Percentiles rank a stretch among this genome's conserved stretches.
phyloP scores from a whole-genome alignment of 805 yeast species.

The Candida arabinofermentans region DNA sequence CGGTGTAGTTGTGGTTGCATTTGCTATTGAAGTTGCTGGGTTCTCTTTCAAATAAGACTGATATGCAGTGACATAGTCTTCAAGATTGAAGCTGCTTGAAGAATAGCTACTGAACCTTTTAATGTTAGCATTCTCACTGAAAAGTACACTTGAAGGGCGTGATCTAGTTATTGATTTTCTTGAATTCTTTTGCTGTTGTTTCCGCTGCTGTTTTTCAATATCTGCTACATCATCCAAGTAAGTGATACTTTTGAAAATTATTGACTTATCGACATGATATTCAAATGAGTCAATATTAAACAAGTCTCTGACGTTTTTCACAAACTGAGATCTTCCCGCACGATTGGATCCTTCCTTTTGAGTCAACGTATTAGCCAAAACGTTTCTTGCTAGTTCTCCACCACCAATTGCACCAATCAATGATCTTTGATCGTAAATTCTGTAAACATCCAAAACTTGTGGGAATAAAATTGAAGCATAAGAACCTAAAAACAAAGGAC shows the following conservation, averaged over 20 bases:
- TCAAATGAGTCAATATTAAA: constrained; percentile 58
- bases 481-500: constrained; percentile 59
- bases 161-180: constrained; percentile 13
- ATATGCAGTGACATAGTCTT: constrained; percentile 26
- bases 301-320: constrained; percentile 57
- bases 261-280: constrained; percentile 49
- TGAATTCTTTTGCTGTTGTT: constrained; percentile 3
- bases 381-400: constrained; percentile 17
- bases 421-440: constrained; percentile 49
- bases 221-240: constrained; percentile 28
- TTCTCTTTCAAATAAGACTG: constrained; percentile 22
- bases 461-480: constrained; percentile 65
- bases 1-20: not conserved
- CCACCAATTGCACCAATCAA: constrained; percentile 54
- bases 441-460: constrained; percentile 49
- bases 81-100: constrained; percentile 30
- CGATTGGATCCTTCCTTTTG: constrained; percentile 5
- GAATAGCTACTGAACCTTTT: constrained; percentile 34
- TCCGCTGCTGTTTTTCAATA: constrained; percentile 26
- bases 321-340: constrained; percentile 41
- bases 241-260: constrained; percentile 54
- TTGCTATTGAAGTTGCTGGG: not conserved
- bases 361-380: not conserved
- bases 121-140: constrained; percentile 27
- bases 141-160: constrained; percentile 32